Percentiles rank a stretch among this genome's conserved stretches.
These are phyloP conservation scores for Lipomyces starkeyi DNA, from an alignment of 805 yeast genomes.

Conservation along the genomic window DNA sequence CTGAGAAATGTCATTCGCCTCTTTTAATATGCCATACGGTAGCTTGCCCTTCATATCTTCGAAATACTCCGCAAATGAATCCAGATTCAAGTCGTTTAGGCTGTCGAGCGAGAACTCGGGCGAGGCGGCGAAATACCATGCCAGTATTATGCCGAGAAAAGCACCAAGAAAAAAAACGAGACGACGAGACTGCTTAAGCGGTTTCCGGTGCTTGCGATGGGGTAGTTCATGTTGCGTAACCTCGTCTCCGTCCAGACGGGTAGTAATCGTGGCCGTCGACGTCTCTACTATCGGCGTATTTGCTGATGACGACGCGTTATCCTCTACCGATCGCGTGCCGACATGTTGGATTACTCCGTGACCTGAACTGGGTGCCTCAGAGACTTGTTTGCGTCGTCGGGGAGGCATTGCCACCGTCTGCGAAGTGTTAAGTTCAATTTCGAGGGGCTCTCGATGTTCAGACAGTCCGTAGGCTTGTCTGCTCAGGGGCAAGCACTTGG, in stretches of 20 bases:
- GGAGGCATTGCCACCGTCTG: conserved; percentile 1
- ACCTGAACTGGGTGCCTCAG: neutral
- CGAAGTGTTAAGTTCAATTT: neutral
- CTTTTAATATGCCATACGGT: conserved; percentile 67
- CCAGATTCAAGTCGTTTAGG: conserved; percentile 60
- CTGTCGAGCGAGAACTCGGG: conserved; percentile 55
- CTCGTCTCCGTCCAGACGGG: neutral
- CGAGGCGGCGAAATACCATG: conserved; percentile 64
- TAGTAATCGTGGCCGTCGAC: neutral
- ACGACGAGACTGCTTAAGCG: conserved; percentile 26
- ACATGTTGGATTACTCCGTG: neutral
- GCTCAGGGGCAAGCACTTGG: neutral
- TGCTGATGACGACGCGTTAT: neutral
- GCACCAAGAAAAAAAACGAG: conserved; percentile 58
- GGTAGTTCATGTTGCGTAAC: neutral
- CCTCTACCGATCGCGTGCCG: neutral
- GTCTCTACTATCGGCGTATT: neutral
- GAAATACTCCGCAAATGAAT: conserved; percentile 60
- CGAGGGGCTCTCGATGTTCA: too few relatives aligned
- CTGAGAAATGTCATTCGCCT: conserved; percentile 60
- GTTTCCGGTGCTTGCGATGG: neutral
- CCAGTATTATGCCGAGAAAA: conserved; percentile 66
- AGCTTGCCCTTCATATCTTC: conserved; percentile 76
- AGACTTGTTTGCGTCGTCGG: neutral
- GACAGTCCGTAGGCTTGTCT: neutral